These are phyloP conservation scores for Lanmaoa pseudosensibilis DNA, from an alignment of 768 basidiomycete genomes.

Conservation along the genomic window DNA sequence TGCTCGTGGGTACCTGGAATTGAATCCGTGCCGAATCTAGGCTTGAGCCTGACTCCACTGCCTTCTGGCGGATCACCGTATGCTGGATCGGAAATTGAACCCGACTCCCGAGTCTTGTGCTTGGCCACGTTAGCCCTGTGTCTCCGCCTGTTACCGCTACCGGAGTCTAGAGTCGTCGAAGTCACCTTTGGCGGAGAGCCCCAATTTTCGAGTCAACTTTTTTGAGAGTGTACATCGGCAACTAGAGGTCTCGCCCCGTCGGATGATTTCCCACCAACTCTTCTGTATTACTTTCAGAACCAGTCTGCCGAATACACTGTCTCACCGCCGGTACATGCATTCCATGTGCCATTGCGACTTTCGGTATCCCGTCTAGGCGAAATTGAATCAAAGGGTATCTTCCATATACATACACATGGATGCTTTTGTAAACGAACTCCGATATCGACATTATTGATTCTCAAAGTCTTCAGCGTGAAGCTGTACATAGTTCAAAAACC, in stretches of 20 bases:
- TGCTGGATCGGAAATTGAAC: slow-evolving; percentile 13
- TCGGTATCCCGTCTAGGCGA: neutral
- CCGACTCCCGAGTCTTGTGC: neutral
- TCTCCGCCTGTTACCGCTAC: neutral
- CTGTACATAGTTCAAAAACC: slow-evolving; percentile 41
- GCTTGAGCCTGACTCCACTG: neutral
- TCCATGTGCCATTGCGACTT: neutral
- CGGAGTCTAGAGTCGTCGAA: neutral
- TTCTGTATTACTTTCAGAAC: slow-evolving; percentile 10
- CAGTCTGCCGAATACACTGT: neutral
- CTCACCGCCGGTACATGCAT: neutral
- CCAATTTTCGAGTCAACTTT: neutral
- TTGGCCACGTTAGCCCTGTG: neutral
- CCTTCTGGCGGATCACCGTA: slow-evolving; percentile 14
- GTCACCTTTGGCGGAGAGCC: neutral
- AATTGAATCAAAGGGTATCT: neutral
- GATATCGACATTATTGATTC: neutral
- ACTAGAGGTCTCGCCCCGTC: neutral
- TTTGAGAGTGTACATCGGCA: neutral
- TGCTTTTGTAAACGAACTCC: neutral
- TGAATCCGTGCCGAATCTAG: slow-evolving; percentile 5
- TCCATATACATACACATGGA: neutral
- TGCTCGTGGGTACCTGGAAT: neutral
- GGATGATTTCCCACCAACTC: neutral
- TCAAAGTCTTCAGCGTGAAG: slow-evolving; percentile 39